Evolutionary conservation across 2,329 filamentous ascomycete genomes (phyloP).

Genomic region (Didymellaceae sp.): DNA sequence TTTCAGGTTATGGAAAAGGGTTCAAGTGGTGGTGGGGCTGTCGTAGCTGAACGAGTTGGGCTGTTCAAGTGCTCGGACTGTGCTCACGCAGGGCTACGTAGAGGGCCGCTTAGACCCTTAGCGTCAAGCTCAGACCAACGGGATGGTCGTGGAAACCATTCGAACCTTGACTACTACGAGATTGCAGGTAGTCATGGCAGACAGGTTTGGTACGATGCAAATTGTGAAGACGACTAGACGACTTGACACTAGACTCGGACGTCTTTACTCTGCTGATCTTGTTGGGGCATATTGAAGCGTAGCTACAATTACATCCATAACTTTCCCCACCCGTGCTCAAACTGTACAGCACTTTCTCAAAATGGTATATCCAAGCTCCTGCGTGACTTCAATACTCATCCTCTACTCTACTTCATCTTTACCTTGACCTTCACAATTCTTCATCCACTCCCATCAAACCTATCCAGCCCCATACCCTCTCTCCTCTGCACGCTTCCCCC

Average conservation of each 20-base stretch:
- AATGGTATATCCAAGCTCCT: conserved; percentile 2
- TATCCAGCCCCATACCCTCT: conserved; percentile 5
- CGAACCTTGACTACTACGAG: no score
- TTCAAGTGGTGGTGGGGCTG: conserved; percentile 12
- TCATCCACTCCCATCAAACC: conserved; percentile 7
- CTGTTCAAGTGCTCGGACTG: conserved; percentile 12
- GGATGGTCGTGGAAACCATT: conserved; percentile 10
- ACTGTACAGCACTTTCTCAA: neutral
- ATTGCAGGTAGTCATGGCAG: no score
- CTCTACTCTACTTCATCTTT: neutral
- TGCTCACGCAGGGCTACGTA: conserved; percentile 14
- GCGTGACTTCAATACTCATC: neutral
- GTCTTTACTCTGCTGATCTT: neutral
- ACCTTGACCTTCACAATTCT: no score
- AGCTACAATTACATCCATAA: neutral
- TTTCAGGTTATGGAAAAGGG: conserved; percentile 11
- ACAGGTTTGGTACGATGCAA: no score
- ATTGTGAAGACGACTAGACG: neutral
- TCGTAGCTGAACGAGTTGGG: conserved; percentile 18
- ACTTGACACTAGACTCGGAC: neutral
- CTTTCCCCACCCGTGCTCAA: neutral
- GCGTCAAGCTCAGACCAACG: conserved; percentile 9
- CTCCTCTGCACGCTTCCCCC: neutral
- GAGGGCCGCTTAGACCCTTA: conserved; percentile 3
- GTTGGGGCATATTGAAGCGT: neutral